Evolutionary conservation across 164 flowering plant species (phyloP), one percentile per base, ranked within the genome.

Genomic region (Stephania japonica): DNA sequence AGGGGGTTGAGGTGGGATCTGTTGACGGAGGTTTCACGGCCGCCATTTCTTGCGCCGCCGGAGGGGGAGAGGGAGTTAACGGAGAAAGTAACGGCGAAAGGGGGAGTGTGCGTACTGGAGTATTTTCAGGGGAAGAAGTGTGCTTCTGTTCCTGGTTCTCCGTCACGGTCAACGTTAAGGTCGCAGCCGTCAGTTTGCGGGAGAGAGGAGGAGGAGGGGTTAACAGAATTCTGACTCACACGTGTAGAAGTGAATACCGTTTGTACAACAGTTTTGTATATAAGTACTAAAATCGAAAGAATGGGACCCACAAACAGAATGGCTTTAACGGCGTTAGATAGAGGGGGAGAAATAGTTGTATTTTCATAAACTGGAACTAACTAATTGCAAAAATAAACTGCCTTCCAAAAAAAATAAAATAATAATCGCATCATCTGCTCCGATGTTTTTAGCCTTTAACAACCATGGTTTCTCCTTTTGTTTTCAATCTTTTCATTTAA

Each of bases 1-100:
- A 53, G 74, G 1, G 97, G 94, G 8, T 50, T 94, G 25, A 73
- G 78, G 72, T 94, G 98, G 98, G 98, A 91, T 71, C 73, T 86
- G 32, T 70, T 94, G 32, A 81, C 87, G 81, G 95, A 92, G 43
- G 91, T 91, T 0, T 62, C 75, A 18, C 87, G 99, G 73, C 99
- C 99, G 65, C 98, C 99, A 72, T 91, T 89, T 76, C 75, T 94
- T 11, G 88, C 93, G 70, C 42, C 77, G 7, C 64, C 67, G 4
- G 95, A 89, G 4, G 92, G 19, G 14, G 10, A 86, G 9, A 80
- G 61, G 3, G 2, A 12, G 5, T 6, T 68, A 6, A 68, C 43
- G 59, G 73, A 63, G 42, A 23, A 42, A 0, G 26, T 47, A n/a
- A 75, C 73, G 74, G 83, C 27, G 47, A 79, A 71, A 7, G 80